These are phyloP conservation scores for Astrothelium macrocarpum DNA, from an alignment of 495 filamentous ascomycete species.

Conservation along the genomic window DNA sequence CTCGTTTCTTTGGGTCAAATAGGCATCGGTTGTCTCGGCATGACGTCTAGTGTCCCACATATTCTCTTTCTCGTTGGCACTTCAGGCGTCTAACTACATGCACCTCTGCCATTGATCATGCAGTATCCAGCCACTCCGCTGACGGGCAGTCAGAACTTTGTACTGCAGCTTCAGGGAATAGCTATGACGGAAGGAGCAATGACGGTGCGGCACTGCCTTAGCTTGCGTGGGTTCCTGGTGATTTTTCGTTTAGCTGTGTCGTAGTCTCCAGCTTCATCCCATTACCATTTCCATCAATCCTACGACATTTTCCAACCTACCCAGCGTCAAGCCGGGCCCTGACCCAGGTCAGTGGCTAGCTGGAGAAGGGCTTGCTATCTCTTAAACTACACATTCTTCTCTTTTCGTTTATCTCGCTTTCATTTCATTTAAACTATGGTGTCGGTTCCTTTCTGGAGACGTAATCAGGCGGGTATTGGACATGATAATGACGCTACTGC, in stretches of 20 bases:
- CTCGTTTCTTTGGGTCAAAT: background rate
- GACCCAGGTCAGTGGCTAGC: background rate
- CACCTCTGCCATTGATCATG: background rate
- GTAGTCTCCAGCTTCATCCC: background rate
- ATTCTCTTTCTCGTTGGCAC: background rate
- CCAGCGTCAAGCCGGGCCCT: background rate
- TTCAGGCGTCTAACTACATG: background rate
- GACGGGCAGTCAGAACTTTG: background rate
- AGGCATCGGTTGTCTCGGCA: background rate
- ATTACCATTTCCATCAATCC: background rate
- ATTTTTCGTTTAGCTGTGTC: background rate
- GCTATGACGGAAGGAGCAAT: background rate
- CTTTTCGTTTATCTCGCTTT: background rate
- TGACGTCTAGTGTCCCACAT: background rate
- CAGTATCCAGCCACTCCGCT: background rate
- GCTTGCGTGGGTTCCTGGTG: background rate
- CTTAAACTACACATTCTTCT: background rate
- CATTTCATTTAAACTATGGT: background rate
- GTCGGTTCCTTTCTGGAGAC: constrained; percentile 14
- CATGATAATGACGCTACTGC: background rate
- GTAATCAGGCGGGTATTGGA: constrained; percentile 10
- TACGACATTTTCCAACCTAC: background rate
- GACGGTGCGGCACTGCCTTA: background rate
- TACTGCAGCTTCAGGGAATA: background rate
- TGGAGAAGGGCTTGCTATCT: background rate